Evolutionary conservation across 1,284 basidiomycete genomes (phyloP), one percentile per base, ranked within the genome.

Genomic region (Xanthoconium separans): DNA sequence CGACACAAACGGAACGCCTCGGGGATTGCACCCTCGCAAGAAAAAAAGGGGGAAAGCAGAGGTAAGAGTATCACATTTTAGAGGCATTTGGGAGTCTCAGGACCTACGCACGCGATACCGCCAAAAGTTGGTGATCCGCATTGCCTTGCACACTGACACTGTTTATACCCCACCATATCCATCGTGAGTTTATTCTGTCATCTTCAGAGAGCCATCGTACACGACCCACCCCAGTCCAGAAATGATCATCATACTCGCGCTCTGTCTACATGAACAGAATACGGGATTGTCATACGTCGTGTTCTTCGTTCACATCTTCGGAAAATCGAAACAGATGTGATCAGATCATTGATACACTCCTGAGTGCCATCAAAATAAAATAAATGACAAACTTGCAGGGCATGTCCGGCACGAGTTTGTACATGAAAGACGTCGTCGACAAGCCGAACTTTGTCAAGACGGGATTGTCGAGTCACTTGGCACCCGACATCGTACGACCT

Each of bases 81-180:
- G 96, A 82, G 86, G 13, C 85, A 91, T 0, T 70, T 98, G 0
- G 84, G 89, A 82, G 33, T 83, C 91, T 1, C 76, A 97, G 47
- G 94, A 96, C 69, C 87, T 81, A 90, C 61, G 81, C 87, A 16
- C 84, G 84, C 60, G 91, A 95, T 57, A 82, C 85, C 3, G 79
- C 87, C 1, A 87, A 86, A 75, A 78, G 93, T 91, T 34, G 41
- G 74, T 27, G 46, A 50, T n/a, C 16, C 16, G 95, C 70, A 95
- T 98, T 47, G 85, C 93, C 1, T 87, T 97, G 6, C 91, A 97
- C 64, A 97, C 95, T 1, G 95, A 98, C 68, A 96, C 95, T 0
- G 77, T 91, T 5, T 98, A 98, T 69, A 87, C 85, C 0, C 81
- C 85, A 47, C 77, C 81, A 7, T 81, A 89, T 49, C 95, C 98